phyloP scores from a whole-genome alignment of 2,329 filamentous ascomycete genomes.

The Clathrospora elynae region DNA sequence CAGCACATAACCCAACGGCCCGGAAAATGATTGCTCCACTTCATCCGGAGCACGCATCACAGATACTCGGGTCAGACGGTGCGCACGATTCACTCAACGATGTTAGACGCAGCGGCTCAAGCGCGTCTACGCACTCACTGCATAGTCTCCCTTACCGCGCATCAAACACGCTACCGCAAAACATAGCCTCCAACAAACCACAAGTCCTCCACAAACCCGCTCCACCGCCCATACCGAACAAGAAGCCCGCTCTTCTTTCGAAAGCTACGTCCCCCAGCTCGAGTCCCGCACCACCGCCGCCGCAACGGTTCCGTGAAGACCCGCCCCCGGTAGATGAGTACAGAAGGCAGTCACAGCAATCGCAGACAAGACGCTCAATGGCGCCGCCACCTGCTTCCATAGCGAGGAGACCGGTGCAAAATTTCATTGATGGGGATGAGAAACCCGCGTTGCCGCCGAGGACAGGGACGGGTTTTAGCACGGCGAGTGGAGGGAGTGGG shows the following conservation, averaged over 20 bases:
- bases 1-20: constrained; percentile 24
- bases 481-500: constrained; percentile 17
- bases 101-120: constrained; percentile 31
- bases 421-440: constrained; percentile 29
- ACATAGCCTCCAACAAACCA: constrained; percentile 18
- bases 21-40: constrained; percentile 42
- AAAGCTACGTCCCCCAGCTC: constrained; percentile 14
- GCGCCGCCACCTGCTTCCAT: constrained; percentile 23
- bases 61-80: constrained; percentile 32
- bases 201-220: constrained; percentile 43
- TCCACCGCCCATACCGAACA: constrained; percentile 41
- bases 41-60: constrained; percentile 29
- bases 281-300: constrained; percentile 14
- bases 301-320: constrained; percentile 34
- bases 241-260: constrained; percentile 40
- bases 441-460: constrained; percentile 42
- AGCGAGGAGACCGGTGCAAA: constrained; percentile 25
- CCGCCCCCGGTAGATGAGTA: constrained; percentile 7
- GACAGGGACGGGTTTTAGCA: constrained; percentile 36
- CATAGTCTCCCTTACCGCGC: constrained; percentile 26
- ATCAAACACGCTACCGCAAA: constrained; percentile 13
- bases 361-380: constrained; percentile 32
- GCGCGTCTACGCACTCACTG: constrained; percentile 41
- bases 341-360: constrained; percentile 25
- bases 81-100: constrained; percentile 21